Conservation (phyloP, 148 eudicot genomes). For the Oxyria digyna region DNA sequence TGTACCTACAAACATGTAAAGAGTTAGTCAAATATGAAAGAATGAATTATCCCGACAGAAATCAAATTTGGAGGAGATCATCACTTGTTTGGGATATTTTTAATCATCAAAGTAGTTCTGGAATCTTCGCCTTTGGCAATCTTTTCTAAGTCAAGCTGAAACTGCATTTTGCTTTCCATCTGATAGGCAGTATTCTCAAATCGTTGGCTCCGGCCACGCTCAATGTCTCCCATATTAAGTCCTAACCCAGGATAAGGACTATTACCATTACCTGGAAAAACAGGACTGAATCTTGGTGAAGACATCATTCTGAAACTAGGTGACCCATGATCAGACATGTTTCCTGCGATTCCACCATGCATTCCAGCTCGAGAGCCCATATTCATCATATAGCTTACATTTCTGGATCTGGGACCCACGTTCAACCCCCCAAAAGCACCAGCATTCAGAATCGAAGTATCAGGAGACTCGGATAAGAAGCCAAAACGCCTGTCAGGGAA, state of each 20-base stretch:
- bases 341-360: conserved; percentile 28
- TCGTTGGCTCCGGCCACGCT: conserved; percentile 34
- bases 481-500: conserved; percentile 50
- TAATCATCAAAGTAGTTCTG: conserved; percentile 87
- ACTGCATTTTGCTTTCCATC: conserved; percentile 59
- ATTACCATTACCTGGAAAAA: conserved; percentile 46
- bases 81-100: conserved; percentile 94
- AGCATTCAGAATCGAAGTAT: conserved; percentile 29
- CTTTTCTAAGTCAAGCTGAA: conserved; percentile 72
- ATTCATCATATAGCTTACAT: conserved; percentile 35
- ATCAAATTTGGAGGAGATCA: neutral
- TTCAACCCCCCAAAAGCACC: conserved; percentile 41
- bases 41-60: neutral
- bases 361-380: conserved; percentile 30
- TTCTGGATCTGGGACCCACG: conserved; percentile 25
- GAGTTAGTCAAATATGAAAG: neutral
- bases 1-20: conserved; percentile 45
- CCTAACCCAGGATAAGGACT: conserved; percentile 48
- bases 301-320: conserved; percentile 56
- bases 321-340: conserved; percentile 41
- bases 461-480: conserved; percentile 50
- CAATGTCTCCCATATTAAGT: conserved; percentile 28
- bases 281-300: conserved; percentile 49
- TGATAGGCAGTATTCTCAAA: conserved; percentile 44
- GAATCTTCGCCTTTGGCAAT: conserved; percentile 69